Evolutionary conservation across 305 asterid species (phyloP).

Genomic region (Fraxinus velutina): DNA sequence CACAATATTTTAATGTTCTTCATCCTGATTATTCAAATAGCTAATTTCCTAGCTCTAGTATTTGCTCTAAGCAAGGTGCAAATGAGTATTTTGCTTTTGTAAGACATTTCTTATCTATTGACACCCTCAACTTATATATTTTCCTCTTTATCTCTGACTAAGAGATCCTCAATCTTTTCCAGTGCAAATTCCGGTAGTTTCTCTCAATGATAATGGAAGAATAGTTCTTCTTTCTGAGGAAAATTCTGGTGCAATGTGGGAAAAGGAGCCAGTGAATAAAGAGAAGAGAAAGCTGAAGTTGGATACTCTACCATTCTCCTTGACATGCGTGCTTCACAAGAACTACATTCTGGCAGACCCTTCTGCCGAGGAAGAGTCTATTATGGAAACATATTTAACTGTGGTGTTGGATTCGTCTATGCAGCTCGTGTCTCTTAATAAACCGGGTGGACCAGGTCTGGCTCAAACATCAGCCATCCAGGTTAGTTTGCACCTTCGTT

Average conservation of each 20-base stretch:
- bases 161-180: constrained; percentile 33
- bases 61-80: not conserved
- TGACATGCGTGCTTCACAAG: constrained; percentile 84
- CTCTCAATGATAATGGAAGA: constrained; percentile 76
- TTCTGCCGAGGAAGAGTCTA: constrained; percentile 87
- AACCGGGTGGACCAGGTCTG: constrained; percentile 86
- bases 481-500: constrained; percentile 36
- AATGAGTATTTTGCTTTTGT: not conserved
- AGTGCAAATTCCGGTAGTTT: constrained; percentile 81
- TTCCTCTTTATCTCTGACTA: not conserved
- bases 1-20: not conserved
- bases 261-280: constrained; percentile 63
- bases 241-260: constrained; percentile 40
- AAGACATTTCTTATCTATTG: not conserved
- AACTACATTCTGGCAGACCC: constrained; percentile 90
- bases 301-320: constrained; percentile 56
- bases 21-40: not conserved
- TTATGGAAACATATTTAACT: constrained; percentile 75
- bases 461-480: constrained; percentile 59
- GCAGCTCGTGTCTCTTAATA: constrained; percentile 73
- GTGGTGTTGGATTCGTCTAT: constrained; percentile 69
- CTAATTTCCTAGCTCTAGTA: not conserved
- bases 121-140: not conserved
- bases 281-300: constrained; percentile 71
- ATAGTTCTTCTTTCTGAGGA: constrained; percentile 62